Percentiles rank a stretch among this genome's conserved stretches.
Conservation (phyloP, 148 eudicot genomes). For the Chenopodium quinoa region DNA sequence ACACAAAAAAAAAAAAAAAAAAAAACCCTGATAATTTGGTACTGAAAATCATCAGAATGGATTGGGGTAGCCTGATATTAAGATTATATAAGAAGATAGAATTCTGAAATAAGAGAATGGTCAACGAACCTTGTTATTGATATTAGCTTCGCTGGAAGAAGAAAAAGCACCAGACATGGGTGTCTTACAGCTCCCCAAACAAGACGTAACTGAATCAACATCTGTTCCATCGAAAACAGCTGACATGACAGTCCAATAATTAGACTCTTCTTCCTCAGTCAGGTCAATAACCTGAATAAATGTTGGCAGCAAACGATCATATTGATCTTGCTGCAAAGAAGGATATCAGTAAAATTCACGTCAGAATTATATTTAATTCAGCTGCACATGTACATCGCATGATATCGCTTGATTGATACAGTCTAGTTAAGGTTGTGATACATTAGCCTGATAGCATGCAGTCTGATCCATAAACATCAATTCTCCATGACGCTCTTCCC, state of each 20-base stretch:
- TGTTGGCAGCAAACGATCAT: conserved; percentile 82
- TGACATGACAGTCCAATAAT: conserved; percentile 75
- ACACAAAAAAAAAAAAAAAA: not conserved
- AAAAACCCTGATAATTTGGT: too few species aligned
- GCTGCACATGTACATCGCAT: not conserved
- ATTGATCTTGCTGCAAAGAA: conserved; percentile 85
- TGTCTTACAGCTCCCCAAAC: conserved; percentile 36
- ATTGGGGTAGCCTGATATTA: not conserved
- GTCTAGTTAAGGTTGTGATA: not conserved
- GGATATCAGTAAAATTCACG: conserved; percentile 15
- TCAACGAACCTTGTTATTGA: conserved; percentile 72
- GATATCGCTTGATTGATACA: not conserved
- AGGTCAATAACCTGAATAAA: conserved; percentile 84
- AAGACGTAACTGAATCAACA: conserved; percentile 40
- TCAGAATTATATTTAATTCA: not conserved
- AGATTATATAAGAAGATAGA: not conserved
- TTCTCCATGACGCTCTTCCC: not conserved
- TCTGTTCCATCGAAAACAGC: conserved; percentile 79
- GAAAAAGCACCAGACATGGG: conserved; percentile 25
- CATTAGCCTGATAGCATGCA: not conserved
- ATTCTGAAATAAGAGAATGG: not conserved
- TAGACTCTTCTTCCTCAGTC: conserved; percentile 66
- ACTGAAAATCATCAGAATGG: not conserved
- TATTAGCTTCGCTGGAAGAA: conserved; percentile 49
- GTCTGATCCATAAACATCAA: not conserved